Conservation (phyloP, 2,329 filamentous ascomycete species). For the Colletotrichum australisinense region DNA sequence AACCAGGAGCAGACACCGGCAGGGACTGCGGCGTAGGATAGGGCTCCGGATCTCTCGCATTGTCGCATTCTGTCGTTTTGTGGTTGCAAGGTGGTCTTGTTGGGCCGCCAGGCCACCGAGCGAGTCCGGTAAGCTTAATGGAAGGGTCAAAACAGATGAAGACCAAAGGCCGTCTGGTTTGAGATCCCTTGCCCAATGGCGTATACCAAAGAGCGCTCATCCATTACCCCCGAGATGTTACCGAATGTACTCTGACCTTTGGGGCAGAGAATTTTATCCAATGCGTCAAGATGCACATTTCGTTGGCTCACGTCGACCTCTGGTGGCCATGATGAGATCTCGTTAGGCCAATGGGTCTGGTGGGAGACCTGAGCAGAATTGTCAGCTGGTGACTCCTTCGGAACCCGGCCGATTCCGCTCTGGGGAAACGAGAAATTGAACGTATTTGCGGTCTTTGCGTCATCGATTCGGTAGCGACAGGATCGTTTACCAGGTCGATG, state of each 20-base stretch:
- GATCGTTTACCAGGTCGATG: slow-evolving; percentile 69
- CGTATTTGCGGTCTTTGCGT: slow-evolving; percentile 59
- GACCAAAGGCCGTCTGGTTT: slow-evolving; percentile 48
- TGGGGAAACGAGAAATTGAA: slow-evolving; percentile 16
- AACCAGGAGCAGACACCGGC: slow-evolving; percentile 1
- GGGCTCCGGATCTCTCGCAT: not conserved
- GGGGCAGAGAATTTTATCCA: slow-evolving; percentile 50
- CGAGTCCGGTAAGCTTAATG: slow-evolving; percentile 44
- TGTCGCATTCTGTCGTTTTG: not conserved
- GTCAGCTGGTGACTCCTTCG: not conserved
- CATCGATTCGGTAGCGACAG: slow-evolving; percentile 43
- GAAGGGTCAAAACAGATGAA: slow-evolving; percentile 57
- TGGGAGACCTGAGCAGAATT: not conserved
- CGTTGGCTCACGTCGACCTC: slow-evolving; percentile 10
- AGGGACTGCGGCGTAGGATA: slow-evolving; percentile 27
- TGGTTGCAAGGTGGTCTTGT: not conserved
- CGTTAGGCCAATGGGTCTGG: not conserved
- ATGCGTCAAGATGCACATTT: slow-evolving; percentile 33
- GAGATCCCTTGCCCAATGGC: slow-evolving; percentile 43
- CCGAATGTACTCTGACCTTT: slow-evolving; percentile 47
- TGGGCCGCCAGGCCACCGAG: slow-evolving; percentile 39
- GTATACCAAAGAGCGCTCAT: slow-evolving; percentile 62
- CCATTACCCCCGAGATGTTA: slow-evolving; percentile 53
- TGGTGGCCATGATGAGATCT: slow-evolving; percentile 41
- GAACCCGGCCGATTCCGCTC: not conserved